Evolutionary conservation across 805 yeast species (phyloP), one percentile per base, ranked within the genome.

Genomic region (Hanseniaspora nectarophila): DNA sequence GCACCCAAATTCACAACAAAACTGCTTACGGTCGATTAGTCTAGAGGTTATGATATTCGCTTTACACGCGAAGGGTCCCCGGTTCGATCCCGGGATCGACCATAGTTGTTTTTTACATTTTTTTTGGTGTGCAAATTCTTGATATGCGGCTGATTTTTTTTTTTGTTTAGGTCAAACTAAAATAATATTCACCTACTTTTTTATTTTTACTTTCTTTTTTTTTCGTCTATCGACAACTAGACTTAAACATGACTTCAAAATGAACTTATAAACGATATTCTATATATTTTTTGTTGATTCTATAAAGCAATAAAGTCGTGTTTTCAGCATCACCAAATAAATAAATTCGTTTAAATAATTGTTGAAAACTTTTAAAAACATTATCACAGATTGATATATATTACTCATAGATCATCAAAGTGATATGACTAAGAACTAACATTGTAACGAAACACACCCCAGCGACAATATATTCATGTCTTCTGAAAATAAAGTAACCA

Each of bases 41-140:
- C 67, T 63, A 63, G 67, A 62, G 67, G 67, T 62, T 49, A 63
- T 63, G 67, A 63, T 63, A 62, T 56, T 58, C 67, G 67, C 67
- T 63, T 61, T 60, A 65, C 66, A 65, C 61, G 67, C 66, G 66
- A 64, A 64, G 61, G 66, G 66, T 60, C 66, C 67, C 66, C 66
- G 66, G 66, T 63, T 63, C 66, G 67, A 63, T 59, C 63, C 66
- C 66, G 65, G 65, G 66, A 63, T 60, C 63, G 64, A 64, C 66
- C 65, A 49, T 42, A 23, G 23, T 24, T 29, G 6, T 33, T 49
- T 42, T 48, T 42, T 39, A 9, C 31, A 9, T 28, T 28, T 33
- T 33, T 47, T 18, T 18, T 5, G n/a, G 6, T 10, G 15, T 28
- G 33, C n/a, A 26, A 26, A 40, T 10, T 5, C 26, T 26, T 4